Evolutionary conservation across 345 rosid species (phyloP).

Genomic region (Lepidium africanum): DNA sequence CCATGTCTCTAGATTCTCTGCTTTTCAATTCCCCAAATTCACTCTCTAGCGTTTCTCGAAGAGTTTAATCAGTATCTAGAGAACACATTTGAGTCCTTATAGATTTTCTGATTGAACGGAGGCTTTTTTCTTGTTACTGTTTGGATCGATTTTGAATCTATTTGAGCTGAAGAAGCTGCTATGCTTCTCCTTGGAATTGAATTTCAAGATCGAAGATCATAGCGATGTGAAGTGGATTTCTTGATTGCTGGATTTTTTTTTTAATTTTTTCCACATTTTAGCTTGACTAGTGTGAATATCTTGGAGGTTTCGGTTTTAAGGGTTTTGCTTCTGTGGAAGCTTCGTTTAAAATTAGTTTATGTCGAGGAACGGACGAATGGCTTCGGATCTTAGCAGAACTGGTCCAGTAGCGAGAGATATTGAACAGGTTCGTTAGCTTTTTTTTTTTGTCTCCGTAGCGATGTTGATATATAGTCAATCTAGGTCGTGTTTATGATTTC

Average conservation of each 20-base stretch:
- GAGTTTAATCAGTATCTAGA: background rate
- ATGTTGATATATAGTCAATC: slow-evolving; percentile 13
- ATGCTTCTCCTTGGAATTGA: background rate
- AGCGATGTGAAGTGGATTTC: slow-evolving; percentile 2
- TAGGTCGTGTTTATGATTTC: slow-evolving; percentile 4
- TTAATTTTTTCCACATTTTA: slow-evolving; percentile 3
- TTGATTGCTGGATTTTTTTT: background rate
- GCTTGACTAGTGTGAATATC: slow-evolving; percentile 29
- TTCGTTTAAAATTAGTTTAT: slow-evolving; percentile 19
- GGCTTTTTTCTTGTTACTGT: background rate
- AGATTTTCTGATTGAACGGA: background rate
- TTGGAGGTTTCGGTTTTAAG: slow-evolving; percentile 31
- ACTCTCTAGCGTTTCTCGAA: background rate
- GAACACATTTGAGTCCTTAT: background rate
- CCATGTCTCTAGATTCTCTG: slow-evolving; percentile 10
- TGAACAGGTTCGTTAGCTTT: slow-evolving; percentile 61
- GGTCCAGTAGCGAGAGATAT: slow-evolving; percentile 75
- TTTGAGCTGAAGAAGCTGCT: slow-evolving; percentile 21
- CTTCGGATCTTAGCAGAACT: slow-evolving; percentile 79
- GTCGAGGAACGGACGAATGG: slow-evolving; percentile 67
- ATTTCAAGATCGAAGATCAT: slow-evolving; percentile 9
- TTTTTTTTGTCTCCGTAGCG: background rate
- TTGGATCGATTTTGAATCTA: slow-evolving; percentile 19
- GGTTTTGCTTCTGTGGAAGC: slow-evolving; percentile 31
- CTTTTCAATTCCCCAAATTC: slow-evolving; percentile 14